Evolutionary conservation across 352 stramenopile genomes (phyloP).

Genomic region (Aphanomyces cochlioides): DNA sequence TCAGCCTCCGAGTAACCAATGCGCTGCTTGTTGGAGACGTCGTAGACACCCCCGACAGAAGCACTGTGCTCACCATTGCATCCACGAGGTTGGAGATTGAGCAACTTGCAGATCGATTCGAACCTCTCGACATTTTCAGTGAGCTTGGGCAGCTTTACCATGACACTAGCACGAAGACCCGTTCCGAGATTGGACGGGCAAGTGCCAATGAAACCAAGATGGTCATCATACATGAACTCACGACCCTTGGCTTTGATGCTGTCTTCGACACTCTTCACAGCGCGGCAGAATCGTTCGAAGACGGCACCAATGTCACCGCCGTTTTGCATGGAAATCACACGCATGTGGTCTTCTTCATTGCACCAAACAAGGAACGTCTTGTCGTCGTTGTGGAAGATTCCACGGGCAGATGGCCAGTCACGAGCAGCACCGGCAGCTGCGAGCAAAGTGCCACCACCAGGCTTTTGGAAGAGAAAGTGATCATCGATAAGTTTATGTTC

Average conservation of each 20-base stretch:
- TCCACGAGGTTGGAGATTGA: constrained; percentile 75
- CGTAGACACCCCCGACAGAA: constrained; percentile 84
- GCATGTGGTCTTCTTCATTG: constrained; percentile 78
- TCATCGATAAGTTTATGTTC: constrained; percentile 84
- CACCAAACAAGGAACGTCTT: constrained; percentile 81
- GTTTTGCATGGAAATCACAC: constrained; percentile 75
- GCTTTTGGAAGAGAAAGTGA: constrained; percentile 89
- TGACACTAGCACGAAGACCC: constrained; percentile 76
- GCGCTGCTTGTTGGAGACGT: constrained; percentile 92
- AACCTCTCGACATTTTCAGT: constrained; percentile 64
- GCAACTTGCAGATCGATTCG: constrained; percentile 66
- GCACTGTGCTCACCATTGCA: constrained; percentile 80
- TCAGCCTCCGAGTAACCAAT: constrained; percentile 93
- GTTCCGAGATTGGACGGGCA: constrained; percentile 87
- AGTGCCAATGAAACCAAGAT: constrained; percentile 83
- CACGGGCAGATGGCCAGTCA: constrained; percentile 85
- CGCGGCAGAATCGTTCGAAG: constrained; percentile 75
- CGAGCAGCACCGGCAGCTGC: constrained; percentile 69
- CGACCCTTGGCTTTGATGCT: constrained; percentile 53
- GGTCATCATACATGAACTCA: constrained; percentile 86
- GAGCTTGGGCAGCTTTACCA: constrained; percentile 80
- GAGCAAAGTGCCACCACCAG: constrained; percentile 63
- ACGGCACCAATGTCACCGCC: constrained; percentile 82
- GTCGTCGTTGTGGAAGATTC: constrained; percentile 85
- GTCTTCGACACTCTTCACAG: constrained; percentile 54